Base-by-base conservation (phyloP, 1,284 basidiomycete genomes). In the Thelephora terrestris region DNA sequence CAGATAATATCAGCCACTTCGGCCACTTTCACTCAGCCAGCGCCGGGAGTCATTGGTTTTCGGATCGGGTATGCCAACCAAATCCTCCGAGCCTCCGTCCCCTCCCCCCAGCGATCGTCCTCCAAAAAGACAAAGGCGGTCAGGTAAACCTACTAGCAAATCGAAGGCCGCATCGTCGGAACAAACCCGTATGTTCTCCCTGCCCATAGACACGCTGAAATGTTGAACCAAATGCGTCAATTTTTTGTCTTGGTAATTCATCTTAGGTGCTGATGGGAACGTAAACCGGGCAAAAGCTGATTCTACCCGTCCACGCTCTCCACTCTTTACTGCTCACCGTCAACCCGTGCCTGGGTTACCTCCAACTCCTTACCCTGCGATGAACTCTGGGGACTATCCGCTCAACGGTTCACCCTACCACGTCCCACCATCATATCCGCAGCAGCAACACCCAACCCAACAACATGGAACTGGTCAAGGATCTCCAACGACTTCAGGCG, bases 371-470 rank as follows among this genome's bases (percentile, higher is more conserved):
- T 48, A 72, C 53, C 9, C 29, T 32, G 70, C 79, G 60, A 85
- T 85, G 81, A 82, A 82, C 57, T 77, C 75, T 9, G 58, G 58
- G 45, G 59, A 59, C 1, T 63, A 66, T 48, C 63, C 64, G 20
- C 55, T 60, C 29, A 77, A 75, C 53, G 75, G 76, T 48, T 71
- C 80, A 23, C 74, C 75, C 17, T 83, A 76, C 59, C 61, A 75
- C 50, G 77, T 77, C 50, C 70, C 75, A 49, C 67, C 39, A 21
- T 20, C 39, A 12, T 25, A 42, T n/a, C 10, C 39, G n/a, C 39
- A 21, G 25, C 17, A 21, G 21, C 39, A 39, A 23, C 25, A 27
- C 9, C 37, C 37, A 23, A 7, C 37, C 2, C 37, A 18, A 23
- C 17, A 42, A 21, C 39, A 21, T 42, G 39, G 39, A 42, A 32